Percentiles rank a stretch among this genome's conserved stretches.
Evolutionary conservation across 176 grass and related monocot genomes (phyloP).

Genomic region (Chloris gayana): DNA sequence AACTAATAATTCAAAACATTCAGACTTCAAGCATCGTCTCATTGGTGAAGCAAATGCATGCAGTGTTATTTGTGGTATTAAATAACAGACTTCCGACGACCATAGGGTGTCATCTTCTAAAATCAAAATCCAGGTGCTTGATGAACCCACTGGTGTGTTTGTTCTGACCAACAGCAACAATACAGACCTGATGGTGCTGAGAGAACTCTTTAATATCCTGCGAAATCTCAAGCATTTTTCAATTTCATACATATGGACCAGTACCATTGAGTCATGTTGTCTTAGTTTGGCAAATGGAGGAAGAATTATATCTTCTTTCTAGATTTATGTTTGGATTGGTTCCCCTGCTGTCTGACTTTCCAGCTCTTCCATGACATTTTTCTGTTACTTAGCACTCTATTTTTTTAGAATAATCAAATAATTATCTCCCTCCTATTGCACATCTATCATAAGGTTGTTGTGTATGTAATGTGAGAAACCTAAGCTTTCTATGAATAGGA

Average conservation of each 20-base stretch:
- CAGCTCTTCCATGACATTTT: background rate
- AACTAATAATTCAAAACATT: conserved; percentile 12
- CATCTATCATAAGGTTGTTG: background rate
- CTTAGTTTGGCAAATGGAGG: conserved; percentile 3
- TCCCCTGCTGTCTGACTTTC: conserved; percentile 3
- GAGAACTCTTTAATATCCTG: background rate
- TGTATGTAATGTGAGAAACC: background rate
- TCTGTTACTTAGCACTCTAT: background rate
- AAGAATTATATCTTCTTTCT: background rate
- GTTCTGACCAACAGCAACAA: background rate
- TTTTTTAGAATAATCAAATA: conserved; percentile 5
- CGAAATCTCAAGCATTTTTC: conserved; percentile 9
- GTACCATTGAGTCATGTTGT: background rate
- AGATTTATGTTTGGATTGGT: background rate
- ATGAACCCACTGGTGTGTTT: background rate
- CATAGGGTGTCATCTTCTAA: background rate
- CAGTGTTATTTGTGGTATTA: conserved; percentile 8
- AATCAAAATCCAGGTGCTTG: background rate
- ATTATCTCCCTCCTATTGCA: background rate
- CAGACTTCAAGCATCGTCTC: background rate
- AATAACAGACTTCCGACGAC: background rate
- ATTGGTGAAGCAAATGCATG: background rate
- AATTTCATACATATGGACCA: conserved; percentile 10
- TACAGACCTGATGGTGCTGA: background rate
- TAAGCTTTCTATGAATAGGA: background rate